Percentiles rank a stretch among this genome's conserved stretches.
These are phyloP conservation scores for Torulaspora delbrueckii DNA, from an alignment of 805 yeast species.

Conservation along the genomic window DNA sequence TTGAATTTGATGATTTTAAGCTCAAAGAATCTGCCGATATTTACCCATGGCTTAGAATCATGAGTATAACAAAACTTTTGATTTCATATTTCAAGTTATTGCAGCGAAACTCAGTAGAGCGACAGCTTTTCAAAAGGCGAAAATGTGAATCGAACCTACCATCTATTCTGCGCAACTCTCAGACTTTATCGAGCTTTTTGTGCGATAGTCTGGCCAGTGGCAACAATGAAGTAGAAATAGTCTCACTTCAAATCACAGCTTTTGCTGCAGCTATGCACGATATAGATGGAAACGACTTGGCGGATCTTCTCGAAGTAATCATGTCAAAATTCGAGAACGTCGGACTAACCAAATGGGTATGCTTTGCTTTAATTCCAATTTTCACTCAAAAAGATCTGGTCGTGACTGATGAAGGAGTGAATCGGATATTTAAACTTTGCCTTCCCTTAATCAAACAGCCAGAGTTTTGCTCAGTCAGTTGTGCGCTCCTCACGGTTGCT, in stretches of 20 bases:
- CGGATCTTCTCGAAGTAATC: conserved; percentile 11
- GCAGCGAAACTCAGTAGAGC: not conserved
- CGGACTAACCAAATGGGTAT: conserved; percentile 19
- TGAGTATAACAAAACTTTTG: conserved; percentile 18
- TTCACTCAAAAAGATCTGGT: conserved; percentile 12
- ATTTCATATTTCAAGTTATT: conserved; percentile 13
- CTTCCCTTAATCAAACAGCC: conserved; percentile 34
- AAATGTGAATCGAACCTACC: conserved; percentile 13
- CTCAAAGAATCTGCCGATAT: conserved; percentile 9
- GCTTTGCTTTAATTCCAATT: conserved; percentile 23
- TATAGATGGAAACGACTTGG: not conserved
- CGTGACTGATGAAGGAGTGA: conserved; percentile 14
- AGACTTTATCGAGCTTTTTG: conserved; percentile 18
- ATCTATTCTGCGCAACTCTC: conserved; percentile 15
- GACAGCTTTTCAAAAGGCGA: conserved; percentile 21
- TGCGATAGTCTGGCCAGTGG: conserved; percentile 13
- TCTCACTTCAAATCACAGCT: conserved; percentile 23
- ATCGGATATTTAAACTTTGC: conserved; percentile 30
- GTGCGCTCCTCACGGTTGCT: conserved; percentile 20
- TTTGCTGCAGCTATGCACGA: conserved; percentile 13
- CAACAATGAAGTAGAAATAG: conserved; percentile 6
- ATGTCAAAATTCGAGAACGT: conserved; percentile 18
- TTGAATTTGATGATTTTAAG: conserved; percentile 18
- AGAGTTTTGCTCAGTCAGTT: conserved; percentile 23
- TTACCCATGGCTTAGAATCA: conserved; percentile 21